Percentiles rank a stretch among this genome's conserved stretches.
Conservation (phyloP, 164 flowering plant genomes). For the Nymphaea colorata region DNA sequence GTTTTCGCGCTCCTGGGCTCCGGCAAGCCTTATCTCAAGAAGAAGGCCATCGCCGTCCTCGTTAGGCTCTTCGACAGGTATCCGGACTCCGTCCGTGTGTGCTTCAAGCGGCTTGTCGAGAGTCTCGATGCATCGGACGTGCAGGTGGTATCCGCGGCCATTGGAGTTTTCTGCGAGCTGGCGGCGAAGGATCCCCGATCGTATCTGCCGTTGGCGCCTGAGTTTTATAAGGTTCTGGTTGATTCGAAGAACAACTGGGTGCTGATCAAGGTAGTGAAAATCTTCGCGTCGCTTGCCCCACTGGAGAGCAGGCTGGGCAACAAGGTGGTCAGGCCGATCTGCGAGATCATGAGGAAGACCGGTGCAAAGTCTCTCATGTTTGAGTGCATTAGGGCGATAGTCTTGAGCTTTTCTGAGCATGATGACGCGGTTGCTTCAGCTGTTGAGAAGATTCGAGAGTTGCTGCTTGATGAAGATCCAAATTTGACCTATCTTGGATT, state of each 20-base stretch:
- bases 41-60: constrained; percentile 55
- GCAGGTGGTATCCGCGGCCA: constrained; percentile 39
- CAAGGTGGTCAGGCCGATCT: constrained; percentile 68
- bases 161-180: constrained; percentile 88
- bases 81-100: constrained; percentile 79
- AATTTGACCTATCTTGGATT: constrained; percentile 87
- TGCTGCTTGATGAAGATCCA: constrained; percentile 64
- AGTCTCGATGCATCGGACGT: constrained; percentile 59
- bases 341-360: constrained; percentile 62
- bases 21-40: constrained; percentile 36
- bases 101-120: constrained; percentile 84
- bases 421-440: constrained; percentile 68
- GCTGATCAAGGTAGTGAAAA: constrained; percentile 82
- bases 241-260: constrained; percentile 93
- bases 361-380: constrained; percentile 77
- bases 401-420: constrained; percentile 49
- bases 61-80: constrained; percentile 51
- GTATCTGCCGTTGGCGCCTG: constrained; percentile 82
- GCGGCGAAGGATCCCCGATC: constrained; percentile 43
- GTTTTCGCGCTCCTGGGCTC: constrained; percentile 46
- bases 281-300: constrained; percentile 51
- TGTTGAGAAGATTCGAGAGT: constrained; percentile 50
- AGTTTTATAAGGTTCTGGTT: constrained; percentile 71
- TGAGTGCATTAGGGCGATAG: constrained; percentile 74
- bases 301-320: constrained; percentile 78